Base-by-base conservation (phyloP, 129 eudicot genomes). In the Arctium minus region DNA sequence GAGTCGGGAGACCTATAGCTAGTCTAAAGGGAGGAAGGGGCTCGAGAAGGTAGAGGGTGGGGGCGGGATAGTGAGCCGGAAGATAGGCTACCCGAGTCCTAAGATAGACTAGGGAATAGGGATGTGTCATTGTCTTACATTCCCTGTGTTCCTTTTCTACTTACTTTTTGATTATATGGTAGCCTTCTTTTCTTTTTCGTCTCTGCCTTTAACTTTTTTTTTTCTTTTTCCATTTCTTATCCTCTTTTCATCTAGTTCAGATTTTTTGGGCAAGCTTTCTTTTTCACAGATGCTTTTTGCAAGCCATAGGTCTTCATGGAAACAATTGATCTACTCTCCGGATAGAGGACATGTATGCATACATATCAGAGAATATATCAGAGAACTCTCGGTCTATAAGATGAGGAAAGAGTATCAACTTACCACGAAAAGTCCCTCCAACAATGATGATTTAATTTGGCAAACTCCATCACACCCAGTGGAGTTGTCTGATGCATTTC, bases 341-440 rank as follows among this genome's bases (percentile, higher is more conserved):
- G 46, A 40, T 40, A 40, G 46, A 40, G 46, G 8, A 40, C 46
- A 6, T 40, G 46, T 40, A 40, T 38, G 42, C 37, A 35, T 35
- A 46, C 27, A 44, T 13, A 50, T 44, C 42, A 75, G n/a, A 30
- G n/a, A 46, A 46, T 27, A 44, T 13, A 50, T 44, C 42, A 75
- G n/a, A 30, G n/a, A 46, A 30, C 40, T 27, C 33, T 12, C 12
- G 17, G n/a, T 13, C 48, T 18, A 68, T 36, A 27, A 62, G 70
- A 29, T 48, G 67, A 60, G 36, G 1, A 82, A 73, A 79, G 79
- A 86, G 11, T 42, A 82, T 60, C 27, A 53, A 85, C 92, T 78
- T 93, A 96, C 99, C 90, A 93, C 97, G 3, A 96, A 81, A 73
- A 93, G 76, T 78, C 94, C 98, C 83, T 96, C 99, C 87, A 96